Percentiles rank a stretch among this genome's conserved stretches.
Evolutionary conservation across 1,139 yeast species (phyloP).

Genomic region (Hyphopichia fennica): DNA sequence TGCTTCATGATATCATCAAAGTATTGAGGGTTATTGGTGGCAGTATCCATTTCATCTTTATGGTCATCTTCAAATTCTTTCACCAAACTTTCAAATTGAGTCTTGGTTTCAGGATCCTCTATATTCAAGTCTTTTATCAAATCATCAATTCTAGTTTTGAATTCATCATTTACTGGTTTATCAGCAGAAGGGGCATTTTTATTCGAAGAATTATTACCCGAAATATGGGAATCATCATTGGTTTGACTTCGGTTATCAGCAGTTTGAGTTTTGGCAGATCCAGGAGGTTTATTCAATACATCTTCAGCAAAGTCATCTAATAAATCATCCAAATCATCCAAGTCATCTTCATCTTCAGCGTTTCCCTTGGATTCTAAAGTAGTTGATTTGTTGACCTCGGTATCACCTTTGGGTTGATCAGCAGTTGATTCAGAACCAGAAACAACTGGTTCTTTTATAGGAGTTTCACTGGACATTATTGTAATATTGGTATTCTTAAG

Average conservation of each 20-base stretch:
- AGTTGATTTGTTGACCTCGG: background rate
- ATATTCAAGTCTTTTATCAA: constrained; percentile 58
- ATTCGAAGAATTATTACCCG: background rate
- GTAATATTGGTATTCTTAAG: no score
- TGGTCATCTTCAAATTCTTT: constrained; percentile 44
- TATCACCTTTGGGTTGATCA: background rate
- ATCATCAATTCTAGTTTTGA: constrained; percentile 52
- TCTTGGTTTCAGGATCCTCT: constrained; percentile 60
- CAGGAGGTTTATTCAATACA: constrained; percentile 65
- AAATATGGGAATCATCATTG: constrained; percentile 12
- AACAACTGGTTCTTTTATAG: background rate
- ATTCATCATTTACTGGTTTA: constrained; percentile 37
- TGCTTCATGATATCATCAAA: constrained; percentile 79
- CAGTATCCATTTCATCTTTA: constrained; percentile 35
- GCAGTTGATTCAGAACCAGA: background rate
- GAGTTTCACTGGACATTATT: background rate
- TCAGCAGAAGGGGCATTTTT: constrained; percentile 10
- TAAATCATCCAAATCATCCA: constrained; percentile 74
- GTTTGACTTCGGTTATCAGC: constrained; percentile 9
- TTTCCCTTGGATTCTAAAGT: background rate
- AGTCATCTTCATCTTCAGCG: constrained; percentile 48
- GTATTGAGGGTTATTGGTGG: constrained; percentile 33
- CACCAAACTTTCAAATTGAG: constrained; percentile 52
- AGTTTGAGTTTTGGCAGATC: constrained; percentile 24
- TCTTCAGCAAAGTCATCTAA: constrained; percentile 79